Percentiles rank a stretch among this genome's conserved stretches.
These are phyloP conservation scores for Fusarium nygamai DNA, from an alignment of 2,329 filamentous ascomycete genomes.

Conservation along the genomic window DNA sequence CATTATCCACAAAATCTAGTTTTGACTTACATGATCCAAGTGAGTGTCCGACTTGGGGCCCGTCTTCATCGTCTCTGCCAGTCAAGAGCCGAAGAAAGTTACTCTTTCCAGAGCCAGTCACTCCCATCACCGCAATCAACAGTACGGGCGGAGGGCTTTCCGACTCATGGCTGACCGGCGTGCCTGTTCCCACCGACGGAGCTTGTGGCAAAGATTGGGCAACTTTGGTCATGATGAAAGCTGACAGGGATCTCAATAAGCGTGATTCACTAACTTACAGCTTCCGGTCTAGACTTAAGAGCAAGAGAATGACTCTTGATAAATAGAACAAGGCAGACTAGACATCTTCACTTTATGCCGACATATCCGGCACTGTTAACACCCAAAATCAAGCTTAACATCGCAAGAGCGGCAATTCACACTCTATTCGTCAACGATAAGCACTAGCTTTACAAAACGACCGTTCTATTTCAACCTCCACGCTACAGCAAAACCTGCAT, in stretches of 20 bases:
- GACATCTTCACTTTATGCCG: not conserved
- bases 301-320: not conserved
- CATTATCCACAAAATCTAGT: accelerated
- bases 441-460: not conserved
- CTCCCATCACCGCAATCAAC: not conserved
- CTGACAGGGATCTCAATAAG: not conserved
- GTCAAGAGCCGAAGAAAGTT: not conserved
- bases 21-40: not conserved
- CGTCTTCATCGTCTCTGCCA: not conserved
- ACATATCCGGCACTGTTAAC: not conserved
- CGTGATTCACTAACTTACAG: not conserved
- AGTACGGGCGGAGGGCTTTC: not conserved
- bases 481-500: not conserved
- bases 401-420: not conserved
- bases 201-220: not conserved
- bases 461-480: not conserved
- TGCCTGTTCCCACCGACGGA: not conserved
- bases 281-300: not conserved
- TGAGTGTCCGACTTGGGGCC: not conserved
- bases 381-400: not conserved
- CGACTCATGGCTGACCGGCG: not conserved
- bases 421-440: not conserved
- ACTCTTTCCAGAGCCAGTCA: not conserved
- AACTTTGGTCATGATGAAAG: not conserved
- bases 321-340: not conserved